These are phyloP conservation scores for Boehmeria nivea DNA, from an alignment of 306 rosid species.

Conservation along the genomic window DNA sequence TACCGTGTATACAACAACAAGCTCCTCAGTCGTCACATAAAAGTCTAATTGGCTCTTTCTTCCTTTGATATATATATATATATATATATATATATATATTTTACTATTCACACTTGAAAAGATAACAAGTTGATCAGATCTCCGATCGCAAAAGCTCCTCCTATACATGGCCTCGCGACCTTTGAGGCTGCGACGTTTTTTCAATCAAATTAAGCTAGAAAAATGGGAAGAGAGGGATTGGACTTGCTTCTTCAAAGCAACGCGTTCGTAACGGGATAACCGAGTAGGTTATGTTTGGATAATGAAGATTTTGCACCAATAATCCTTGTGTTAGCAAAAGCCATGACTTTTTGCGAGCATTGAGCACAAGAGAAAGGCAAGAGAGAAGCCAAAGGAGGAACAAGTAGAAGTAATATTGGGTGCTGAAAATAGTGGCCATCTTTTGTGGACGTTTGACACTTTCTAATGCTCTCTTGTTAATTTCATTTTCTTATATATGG, in stretches of 20 bases:
- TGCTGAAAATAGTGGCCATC: conserved; percentile 3
- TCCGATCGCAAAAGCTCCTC: no score
- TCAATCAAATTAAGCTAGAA: background rate
- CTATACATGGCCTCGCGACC: no score
- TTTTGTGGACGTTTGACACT: background rate
- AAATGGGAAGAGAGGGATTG: conserved; percentile 4
- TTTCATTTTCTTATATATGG: background rate
- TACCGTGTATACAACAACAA: no score
- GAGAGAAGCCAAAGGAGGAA: conserved; percentile 22
- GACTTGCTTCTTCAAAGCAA: background rate
- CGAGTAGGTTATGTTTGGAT: conserved; percentile 2
- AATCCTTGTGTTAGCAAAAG: conserved; percentile 5
- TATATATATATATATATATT: no score
- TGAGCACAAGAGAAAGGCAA: background rate
- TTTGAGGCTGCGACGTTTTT: no score
- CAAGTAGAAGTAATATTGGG: conserved; percentile 12
- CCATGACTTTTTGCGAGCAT: conserved; percentile 1
- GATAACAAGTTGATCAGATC: no score
- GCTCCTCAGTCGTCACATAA: no score
- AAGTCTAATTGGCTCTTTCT: no score
- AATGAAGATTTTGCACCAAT: background rate
- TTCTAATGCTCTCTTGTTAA: background rate
- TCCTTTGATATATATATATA: no score
- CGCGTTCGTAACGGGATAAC: background rate
- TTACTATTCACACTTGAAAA: no score